Percentiles rank a stretch among this genome's conserved stretches.
Evolutionary conservation across 179 eudicot genomes (phyloP).

Genomic region (Heliamphora pulchella): DNA sequence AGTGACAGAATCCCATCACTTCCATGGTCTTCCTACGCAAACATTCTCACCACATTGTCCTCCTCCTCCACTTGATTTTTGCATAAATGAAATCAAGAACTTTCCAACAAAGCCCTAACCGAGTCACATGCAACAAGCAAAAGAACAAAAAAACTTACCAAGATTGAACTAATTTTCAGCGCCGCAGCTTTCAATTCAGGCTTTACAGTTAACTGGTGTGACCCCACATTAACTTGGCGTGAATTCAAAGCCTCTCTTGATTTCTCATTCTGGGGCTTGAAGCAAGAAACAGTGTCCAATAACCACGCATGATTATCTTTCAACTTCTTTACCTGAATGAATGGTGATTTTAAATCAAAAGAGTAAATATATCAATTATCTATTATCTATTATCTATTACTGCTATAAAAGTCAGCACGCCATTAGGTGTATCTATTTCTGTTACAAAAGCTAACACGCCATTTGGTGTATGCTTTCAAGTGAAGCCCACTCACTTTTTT

Average conservation of each 20-base stretch:
- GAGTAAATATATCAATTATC: too few species aligned
- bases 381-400: too few species aligned
- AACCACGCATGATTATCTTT: conserved; percentile 70
- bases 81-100: background rate
- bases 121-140: background rate
- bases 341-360: background rate
- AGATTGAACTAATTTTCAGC: conserved; percentile 58
- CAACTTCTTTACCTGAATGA: conserved; percentile 57
- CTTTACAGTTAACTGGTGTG: conserved; percentile 48
- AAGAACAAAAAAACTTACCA: conserved; percentile 34
- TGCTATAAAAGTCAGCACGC: too few species aligned
- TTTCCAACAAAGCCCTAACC: conserved; percentile 9
- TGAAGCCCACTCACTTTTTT: too few species aligned
- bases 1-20: too few species aligned
- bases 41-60: background rate
- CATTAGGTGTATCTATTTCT: too few species aligned
- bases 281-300: conserved; percentile 55
- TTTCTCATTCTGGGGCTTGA: conserved; percentile 61
- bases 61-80: background rate
- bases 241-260: conserved; percentile 73
- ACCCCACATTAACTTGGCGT: conserved; percentile 42
- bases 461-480: too few species aligned
- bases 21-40: too few species aligned
- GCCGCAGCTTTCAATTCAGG: conserved; percentile 63
- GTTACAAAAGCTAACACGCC: too few species aligned